These are phyloP conservation scores for Avena atlantica DNA, from an alignment of 176 grass and related monocot genomes.

Conservation along the genomic window DNA sequence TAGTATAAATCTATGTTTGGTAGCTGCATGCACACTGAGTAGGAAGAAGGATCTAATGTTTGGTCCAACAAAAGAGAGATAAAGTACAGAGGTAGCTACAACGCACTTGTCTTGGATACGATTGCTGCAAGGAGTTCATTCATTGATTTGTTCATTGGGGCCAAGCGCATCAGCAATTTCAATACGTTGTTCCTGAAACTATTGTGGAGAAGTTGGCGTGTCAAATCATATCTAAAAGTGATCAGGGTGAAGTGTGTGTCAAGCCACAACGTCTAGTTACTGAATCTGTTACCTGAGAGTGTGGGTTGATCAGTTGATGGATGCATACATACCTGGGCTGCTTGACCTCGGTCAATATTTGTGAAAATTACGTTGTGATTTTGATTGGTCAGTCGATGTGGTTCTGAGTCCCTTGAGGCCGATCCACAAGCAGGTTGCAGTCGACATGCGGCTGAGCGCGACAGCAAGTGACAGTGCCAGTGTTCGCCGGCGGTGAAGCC, in stretches of 20 bases:
- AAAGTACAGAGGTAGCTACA: conserved; percentile 11
- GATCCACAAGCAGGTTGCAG: background rate
- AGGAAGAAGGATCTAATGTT: background rate
- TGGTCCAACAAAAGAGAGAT: conserved; percentile 29
- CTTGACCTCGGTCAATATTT: background rate
- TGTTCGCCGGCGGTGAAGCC: background rate
- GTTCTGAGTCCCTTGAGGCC: background rate
- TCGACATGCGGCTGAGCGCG: background rate
- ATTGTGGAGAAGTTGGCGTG: background rate
- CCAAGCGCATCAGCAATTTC: background rate
- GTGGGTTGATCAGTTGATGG: background rate
- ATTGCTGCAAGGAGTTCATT: background rate
- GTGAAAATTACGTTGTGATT: background rate
- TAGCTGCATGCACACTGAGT: background rate
- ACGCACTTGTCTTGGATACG: background rate
- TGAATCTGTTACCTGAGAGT: background rate
- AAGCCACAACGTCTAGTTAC: background rate
- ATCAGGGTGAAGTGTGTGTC: background rate
- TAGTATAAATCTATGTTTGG: background rate
- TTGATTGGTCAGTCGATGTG: background rate
- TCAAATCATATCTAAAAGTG: conserved; percentile 8
- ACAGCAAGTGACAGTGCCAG: background rate
- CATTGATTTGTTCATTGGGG: background rate
- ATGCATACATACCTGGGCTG: background rate
- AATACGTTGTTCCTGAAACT: conserved; percentile 5